Evolutionary conservation across 345 rosid genomes (phyloP).

Genomic region (Sonneratia caseolaris): DNA sequence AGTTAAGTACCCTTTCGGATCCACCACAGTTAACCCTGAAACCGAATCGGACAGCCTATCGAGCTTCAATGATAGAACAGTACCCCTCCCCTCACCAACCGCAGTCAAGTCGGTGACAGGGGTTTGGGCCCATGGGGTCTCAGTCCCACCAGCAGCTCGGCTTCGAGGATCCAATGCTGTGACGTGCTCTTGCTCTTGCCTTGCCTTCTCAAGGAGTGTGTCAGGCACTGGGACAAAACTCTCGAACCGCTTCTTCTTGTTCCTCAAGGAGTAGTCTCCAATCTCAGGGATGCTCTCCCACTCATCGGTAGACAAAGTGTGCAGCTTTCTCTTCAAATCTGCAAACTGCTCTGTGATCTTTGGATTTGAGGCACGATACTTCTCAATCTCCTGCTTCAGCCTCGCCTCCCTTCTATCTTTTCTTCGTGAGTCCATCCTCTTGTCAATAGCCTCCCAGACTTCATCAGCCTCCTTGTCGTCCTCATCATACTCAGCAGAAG

Average conservation of each 20-base stretch:
- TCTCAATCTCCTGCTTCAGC: constrained; percentile 78
- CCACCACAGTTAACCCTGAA: constrained; percentile 81
- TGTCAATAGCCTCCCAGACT: constrained; percentile 81
- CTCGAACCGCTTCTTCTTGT: constrained; percentile 87
- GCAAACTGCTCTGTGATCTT: constrained; percentile 91
- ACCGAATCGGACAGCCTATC: constrained; percentile 82
- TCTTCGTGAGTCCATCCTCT: constrained; percentile 85
- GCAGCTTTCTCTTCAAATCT: constrained; percentile 75
- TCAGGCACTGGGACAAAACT: constrained; percentile 89
- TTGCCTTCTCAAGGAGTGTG: constrained; percentile 83
- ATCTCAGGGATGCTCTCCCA: constrained; percentile 94
- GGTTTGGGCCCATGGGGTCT: constrained; percentile 85
- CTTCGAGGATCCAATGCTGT: constrained; percentile 94
- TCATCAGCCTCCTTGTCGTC: constrained; percentile 95
- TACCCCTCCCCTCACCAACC: constrained; percentile 94
- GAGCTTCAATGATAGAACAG: constrained; percentile 75
- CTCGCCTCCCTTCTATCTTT: constrained; percentile 82
- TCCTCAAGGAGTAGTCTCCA: constrained; percentile 76
- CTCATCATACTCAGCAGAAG: constrained; percentile 82
- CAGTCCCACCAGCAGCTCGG: constrained; percentile 63
- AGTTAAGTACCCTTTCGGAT: constrained; percentile 86
- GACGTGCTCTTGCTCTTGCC: constrained; percentile 90
- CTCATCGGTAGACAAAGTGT: constrained; percentile 55
- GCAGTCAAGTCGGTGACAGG: constrained; percentile 87
- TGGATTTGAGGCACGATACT: constrained; percentile 83